Conservation (phyloP, 768 basidiomycete genomes). For the Russula ochroleuca region DNA sequence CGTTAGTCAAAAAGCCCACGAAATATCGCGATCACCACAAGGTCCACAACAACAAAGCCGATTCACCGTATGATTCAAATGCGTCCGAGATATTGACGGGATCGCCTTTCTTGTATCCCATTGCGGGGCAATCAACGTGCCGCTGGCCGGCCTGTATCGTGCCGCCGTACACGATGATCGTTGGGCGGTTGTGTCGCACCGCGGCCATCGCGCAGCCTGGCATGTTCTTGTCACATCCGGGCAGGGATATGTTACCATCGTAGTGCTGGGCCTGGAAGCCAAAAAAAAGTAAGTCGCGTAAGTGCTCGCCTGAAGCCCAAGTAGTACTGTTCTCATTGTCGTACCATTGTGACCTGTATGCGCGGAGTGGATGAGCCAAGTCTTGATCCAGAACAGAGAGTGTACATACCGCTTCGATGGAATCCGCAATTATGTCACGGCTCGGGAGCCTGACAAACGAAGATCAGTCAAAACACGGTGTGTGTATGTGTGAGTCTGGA, state of each 20-base stretch:
- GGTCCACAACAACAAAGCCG: too few species aligned
- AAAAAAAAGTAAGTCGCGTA: neutral
- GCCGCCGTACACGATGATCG: conserved; percentile 81
- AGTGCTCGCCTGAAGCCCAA: neutral
- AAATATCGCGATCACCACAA: neutral
- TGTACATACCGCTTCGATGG: conserved; percentile 67
- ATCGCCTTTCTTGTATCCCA: conserved; percentile 76
- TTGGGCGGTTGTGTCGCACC: conserved; percentile 80
- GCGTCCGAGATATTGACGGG: conserved; percentile 80
- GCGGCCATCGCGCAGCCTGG: conserved; percentile 86
- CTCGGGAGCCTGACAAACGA: conserved; percentile 58
- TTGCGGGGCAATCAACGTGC: conserved; percentile 74
- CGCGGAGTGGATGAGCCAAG: neutral
- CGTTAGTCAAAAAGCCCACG: neutral
- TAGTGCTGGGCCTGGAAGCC: conserved; percentile 71
- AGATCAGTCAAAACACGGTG: neutral
- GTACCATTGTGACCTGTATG: conserved; percentile 53
- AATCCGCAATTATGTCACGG: conserved; percentile 87
- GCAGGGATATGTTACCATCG: conserved; percentile 81
- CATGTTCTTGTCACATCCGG: conserved; percentile 93
- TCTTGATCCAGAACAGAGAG: neutral
- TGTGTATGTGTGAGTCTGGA: neutral
- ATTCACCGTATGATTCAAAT: conserved; percentile 75
- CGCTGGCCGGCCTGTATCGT: conserved; percentile 75
- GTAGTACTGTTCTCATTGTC: neutral